Evolutionary conservation across 2,329 filamentous ascomycete species (phyloP).

Genomic region (Parastagonospora avenae): DNA sequence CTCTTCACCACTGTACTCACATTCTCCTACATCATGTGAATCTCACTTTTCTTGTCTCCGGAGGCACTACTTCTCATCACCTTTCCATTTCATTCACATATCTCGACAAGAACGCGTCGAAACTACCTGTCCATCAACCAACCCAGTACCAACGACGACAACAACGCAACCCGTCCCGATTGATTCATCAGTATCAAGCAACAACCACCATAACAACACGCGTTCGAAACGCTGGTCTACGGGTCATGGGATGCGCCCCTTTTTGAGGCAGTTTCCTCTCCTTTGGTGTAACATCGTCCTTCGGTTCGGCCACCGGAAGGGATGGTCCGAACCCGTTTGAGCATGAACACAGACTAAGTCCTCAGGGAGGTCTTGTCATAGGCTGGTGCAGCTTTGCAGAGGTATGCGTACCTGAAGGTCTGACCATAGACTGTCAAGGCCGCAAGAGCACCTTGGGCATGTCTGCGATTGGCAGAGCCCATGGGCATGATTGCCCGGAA

Average conservation of each 20-base stretch:
- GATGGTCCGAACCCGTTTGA: slow-evolving; percentile 8
- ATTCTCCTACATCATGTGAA: neutral
- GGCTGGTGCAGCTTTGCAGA: neutral
- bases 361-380: neutral
- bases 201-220: neutral
- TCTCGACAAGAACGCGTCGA: neutral
- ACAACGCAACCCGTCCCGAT: neutral
- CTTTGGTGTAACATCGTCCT: slow-evolving; percentile 11
- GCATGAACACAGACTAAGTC: slow-evolving; percentile 1
- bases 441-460: neutral
- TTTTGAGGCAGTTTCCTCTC: neutral
- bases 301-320: slow-evolving; percentile 12
- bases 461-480: neutral
- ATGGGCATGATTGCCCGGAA: neutral
- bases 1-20: neutral
- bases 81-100: neutral
- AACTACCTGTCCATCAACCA: neutral
- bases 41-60: slow-evolving; percentile 1
- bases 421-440: neutral
- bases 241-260: neutral
- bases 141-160: neutral
- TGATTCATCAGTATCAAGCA: neutral
- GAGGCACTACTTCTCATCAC: slow-evolving; percentile 2
- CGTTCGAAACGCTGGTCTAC: slow-evolving; percentile 7
- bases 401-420: neutral